Evolutionary conservation across 192 early-diverging fungal genomes (phyloP).

Genomic region (Cladochytrium replicatum): DNA sequence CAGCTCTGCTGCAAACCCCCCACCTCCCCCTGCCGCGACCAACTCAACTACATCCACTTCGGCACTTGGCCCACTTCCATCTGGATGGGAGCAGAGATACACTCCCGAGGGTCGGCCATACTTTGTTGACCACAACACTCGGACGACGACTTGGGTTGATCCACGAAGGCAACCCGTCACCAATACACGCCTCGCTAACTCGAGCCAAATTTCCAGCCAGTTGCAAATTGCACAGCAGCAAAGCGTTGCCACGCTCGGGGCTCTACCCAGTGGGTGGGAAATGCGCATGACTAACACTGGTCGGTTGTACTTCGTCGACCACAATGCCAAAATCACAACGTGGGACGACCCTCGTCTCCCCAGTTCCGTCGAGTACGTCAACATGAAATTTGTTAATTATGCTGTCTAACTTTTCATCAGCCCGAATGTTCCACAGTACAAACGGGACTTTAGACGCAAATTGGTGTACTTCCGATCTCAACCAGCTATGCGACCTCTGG

Average conservation of each 20-base stretch:
- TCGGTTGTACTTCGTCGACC: slow-evolving; percentile 95
- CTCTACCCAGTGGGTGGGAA: slow-evolving; percentile 96
- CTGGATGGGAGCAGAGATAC: slow-evolving; percentile 34
- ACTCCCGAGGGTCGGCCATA: slow-evolving; percentile 73
- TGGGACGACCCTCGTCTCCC: slow-evolving; percentile 79
- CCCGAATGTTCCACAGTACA: slow-evolving; percentile 94
- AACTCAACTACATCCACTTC: too few species aligned
- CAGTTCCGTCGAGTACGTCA: slow-evolving; percentile 25
- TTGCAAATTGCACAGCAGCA: slow-evolving; percentile 54
- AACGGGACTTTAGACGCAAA: slow-evolving; percentile 96
- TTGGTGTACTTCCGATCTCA: slow-evolving; percentile 94
- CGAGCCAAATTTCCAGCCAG: too few species aligned
- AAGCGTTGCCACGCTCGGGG: slow-evolving; percentile 65
- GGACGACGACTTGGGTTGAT: slow-evolving; percentile 95
- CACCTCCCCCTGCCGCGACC: background rate
- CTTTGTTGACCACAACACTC: slow-evolving; percentile 98
- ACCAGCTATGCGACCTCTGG: slow-evolving; percentile 69
- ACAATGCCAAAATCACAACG: slow-evolving; percentile 94
- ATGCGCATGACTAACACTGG: slow-evolving; percentile 94
- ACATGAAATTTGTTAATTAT: background rate
- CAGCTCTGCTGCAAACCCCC: background rate
- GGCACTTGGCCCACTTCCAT: too few species aligned
- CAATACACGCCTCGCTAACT: background rate
- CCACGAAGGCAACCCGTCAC: slow-evolving; percentile 41
- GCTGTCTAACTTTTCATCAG: background rate